Conservation (phyloP, 441 rosid genomes). For the Gossypium gossypioides region DNA sequence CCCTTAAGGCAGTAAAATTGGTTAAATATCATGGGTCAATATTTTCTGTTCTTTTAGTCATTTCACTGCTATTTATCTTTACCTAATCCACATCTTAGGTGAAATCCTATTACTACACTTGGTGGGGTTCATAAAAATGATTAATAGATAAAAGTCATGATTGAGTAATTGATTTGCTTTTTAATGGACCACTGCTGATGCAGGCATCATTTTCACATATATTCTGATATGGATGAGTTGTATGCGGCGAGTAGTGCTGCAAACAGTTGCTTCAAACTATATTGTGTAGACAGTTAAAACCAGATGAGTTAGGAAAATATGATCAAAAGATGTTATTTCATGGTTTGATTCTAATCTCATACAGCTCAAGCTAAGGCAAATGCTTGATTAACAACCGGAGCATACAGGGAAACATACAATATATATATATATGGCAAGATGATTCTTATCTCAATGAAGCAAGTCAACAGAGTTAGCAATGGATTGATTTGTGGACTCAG, state of each 20-base stretch:
- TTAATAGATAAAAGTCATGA: slow-evolving; percentile 20
- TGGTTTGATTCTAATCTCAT: slow-evolving; percentile 16
- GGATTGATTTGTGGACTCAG: slow-evolving; percentile 37
- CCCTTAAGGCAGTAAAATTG: background rate
- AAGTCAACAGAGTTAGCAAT: slow-evolving; percentile 33
- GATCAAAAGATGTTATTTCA: slow-evolving; percentile 23
- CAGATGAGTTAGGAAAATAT: slow-evolving; percentile 4
- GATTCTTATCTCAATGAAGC: slow-evolving; percentile 23
- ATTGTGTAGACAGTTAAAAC: background rate
- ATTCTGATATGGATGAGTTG: background rate
- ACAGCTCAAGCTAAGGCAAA: slow-evolving; percentile 17
- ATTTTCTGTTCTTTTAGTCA: background rate
- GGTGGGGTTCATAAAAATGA: slow-evolving; percentile 22
- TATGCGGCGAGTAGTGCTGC: slow-evolving; percentile 23
- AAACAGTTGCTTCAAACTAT: slow-evolving; percentile 1
- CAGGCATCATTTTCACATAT: slow-evolving; percentile 11
- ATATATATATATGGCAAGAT: slow-evolving; percentile 6
- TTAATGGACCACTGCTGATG: slow-evolving; percentile 14
- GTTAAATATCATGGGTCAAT: background rate
- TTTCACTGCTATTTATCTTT: background rate
- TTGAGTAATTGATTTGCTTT: slow-evolving; percentile 18
- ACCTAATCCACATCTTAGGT: slow-evolving; percentile 17
- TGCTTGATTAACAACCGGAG: slow-evolving; percentile 15
- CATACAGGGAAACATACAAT: slow-evolving; percentile 11
- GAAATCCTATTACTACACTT: slow-evolving; percentile 9